Conservation (phyloP, 345 rosid species). For the Citrus maxima region DNA sequence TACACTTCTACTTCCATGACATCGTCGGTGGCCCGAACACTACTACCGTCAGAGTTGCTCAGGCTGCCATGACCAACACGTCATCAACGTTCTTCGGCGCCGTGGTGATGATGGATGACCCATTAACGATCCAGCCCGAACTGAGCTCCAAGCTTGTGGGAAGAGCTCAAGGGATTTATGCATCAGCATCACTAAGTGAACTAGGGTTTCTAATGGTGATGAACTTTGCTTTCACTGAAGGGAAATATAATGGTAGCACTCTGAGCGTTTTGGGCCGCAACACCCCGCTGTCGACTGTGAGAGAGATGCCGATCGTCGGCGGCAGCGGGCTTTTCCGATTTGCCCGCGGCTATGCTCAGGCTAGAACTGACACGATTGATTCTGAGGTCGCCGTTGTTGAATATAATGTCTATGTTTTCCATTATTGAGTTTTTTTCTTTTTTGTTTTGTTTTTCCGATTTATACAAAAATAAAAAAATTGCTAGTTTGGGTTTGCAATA, state of each 20-base stretch:
- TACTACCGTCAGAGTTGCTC: conserved; percentile 36
- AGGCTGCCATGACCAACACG: conserved; percentile 26
- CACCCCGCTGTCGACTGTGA: conserved; percentile 24
- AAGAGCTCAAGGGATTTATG: conserved; percentile 54
- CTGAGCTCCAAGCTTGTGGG: conserved; percentile 46
- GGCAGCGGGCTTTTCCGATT: conserved; percentile 64
- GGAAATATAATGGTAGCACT: conserved; percentile 60
- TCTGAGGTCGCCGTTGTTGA: conserved; percentile 32
- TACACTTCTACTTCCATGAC: conserved; percentile 66
- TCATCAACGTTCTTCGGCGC: conserved; percentile 36
- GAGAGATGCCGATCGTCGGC: conserved; percentile 62
- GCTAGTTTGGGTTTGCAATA: too few relatives aligned
- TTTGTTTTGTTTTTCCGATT: not conserved
- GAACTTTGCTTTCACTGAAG: conserved; percentile 52
- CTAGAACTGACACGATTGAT: conserved; percentile 28
- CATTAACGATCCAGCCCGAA: conserved; percentile 41
- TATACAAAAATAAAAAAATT: too few relatives aligned
- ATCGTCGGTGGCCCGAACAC: conserved; percentile 35
- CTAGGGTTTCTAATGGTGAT: conserved; percentile 40
- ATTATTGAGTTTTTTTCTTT: conserved; percentile 13
- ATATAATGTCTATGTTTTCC: conserved; percentile 40
- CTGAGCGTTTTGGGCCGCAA: conserved; percentile 48
- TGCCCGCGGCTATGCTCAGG: conserved; percentile 53
- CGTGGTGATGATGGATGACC: conserved; percentile 47
- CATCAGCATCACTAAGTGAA: conserved; percentile 30